phyloP scores from a whole-genome alignment of 805 yeast genomes.

The Komagataella mondaviorum region DNA sequence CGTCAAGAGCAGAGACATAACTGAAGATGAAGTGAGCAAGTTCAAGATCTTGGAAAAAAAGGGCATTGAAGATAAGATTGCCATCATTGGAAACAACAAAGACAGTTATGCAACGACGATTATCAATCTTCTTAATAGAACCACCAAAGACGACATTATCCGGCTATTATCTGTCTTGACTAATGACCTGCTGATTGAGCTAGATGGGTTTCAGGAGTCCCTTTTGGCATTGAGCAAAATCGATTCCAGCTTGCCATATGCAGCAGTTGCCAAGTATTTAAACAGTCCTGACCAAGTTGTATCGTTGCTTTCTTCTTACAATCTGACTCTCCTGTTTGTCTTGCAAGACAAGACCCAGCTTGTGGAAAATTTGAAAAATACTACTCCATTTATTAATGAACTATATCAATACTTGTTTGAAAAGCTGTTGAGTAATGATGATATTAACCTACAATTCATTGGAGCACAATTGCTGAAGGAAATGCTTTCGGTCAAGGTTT shows the following conservation, averaged over 20 bases:
- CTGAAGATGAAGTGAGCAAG: conserved; percentile 49
- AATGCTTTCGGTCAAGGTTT: conserved; percentile 38
- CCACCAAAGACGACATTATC: conserved; percentile 47
- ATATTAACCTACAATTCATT: conserved; percentile 41
- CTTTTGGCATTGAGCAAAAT: conserved; percentile 26
- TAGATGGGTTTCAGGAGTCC: conserved; percentile 11
- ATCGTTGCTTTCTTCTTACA: conserved; percentile 39
- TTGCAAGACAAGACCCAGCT: conserved; percentile 5
- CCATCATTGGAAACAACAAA: conserved; percentile 27
- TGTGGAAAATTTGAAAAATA: conserved; percentile 2
- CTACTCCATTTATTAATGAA: conserved; percentile 16
- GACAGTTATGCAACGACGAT: conserved; percentile 42
- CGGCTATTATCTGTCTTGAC: conserved; percentile 50
- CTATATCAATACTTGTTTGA: conserved; percentile 22
- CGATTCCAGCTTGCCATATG: conserved; percentile 35
- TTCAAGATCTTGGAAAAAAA: conserved; percentile 20
- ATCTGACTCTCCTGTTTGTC: conserved; percentile 35
- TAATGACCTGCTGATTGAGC: conserved; percentile 37
- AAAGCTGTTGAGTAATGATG: conserved; percentile 17
- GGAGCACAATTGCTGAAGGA: conserved; percentile 54
- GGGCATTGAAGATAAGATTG: conserved; percentile 24
- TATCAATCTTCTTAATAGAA: conserved; percentile 37
- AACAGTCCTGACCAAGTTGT: conserved; percentile 42
- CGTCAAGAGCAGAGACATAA: conserved; percentile 56
- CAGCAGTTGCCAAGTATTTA: conserved; percentile 38